Percentiles rank a stretch among this genome's conserved stretches.
phyloP scores from a whole-genome alignment of 148 eudicot genomes.

The Limonium bicolor region DNA sequence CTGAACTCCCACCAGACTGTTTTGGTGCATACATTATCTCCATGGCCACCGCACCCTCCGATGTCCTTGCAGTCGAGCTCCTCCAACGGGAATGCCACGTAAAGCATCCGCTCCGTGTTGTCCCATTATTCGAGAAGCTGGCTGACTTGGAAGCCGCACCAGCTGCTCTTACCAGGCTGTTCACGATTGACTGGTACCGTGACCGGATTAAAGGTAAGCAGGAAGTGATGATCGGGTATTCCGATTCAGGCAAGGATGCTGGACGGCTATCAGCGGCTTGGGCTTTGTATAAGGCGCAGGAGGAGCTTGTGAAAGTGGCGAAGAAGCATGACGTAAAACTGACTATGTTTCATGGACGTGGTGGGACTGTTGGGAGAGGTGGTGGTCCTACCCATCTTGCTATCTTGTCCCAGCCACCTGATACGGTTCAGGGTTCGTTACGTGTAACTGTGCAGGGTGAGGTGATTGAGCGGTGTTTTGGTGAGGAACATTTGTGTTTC shows the following conservation, averaged over 20 bases:
- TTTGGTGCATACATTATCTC: conserved; percentile 71
- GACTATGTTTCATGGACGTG: conserved; percentile 12
- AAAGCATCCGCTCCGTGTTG: conserved; percentile 42
- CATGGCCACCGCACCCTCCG: conserved; percentile 64
- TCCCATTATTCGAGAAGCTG: conserved; percentile 51
- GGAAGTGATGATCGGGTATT: conserved; percentile 11
- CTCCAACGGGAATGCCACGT: conserved; percentile 62
- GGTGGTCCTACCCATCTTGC: conserved; percentile 15
- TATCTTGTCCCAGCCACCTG: conserved; percentile 11
- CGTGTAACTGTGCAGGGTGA: conserved; percentile 13
- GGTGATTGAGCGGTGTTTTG: conserved; percentile 11
- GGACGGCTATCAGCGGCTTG: conserved; percentile 10
- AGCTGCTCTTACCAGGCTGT: conserved; percentile 7
- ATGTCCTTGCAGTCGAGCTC: conserved; percentile 64
- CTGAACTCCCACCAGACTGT: conserved; percentile 57
- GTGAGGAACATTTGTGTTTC: conserved; percentile 11
- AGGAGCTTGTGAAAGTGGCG: conserved; percentile 9
- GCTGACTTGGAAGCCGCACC: conserved; percentile 9
- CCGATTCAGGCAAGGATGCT: conserved; percentile 11
- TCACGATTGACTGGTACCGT: conserved; percentile 9
- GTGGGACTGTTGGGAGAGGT: conserved; percentile 13
- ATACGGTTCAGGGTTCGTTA: conserved; percentile 9
- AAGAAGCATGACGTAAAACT: conserved; percentile 7
- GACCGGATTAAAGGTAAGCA: conserved; percentile 9
- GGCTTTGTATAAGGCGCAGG: conserved; percentile 12